Evolutionary conservation across 2,329 filamentous ascomycete genomes (phyloP).

Genomic region (Botrytis elliptica): DNA sequence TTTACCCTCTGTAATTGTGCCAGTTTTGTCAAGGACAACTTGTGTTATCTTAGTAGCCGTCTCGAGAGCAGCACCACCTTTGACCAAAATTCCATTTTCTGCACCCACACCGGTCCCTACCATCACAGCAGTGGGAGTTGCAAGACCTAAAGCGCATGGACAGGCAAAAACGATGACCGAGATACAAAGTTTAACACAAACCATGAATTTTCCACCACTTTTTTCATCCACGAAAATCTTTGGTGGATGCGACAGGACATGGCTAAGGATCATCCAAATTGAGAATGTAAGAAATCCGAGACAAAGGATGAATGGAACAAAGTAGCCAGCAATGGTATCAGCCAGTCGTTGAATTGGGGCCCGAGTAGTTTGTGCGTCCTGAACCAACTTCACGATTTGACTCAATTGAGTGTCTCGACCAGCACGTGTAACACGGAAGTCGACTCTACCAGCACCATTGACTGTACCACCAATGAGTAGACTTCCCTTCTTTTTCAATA

Average conservation of each 20-base stretch:
- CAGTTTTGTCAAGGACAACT: constrained; percentile 93
- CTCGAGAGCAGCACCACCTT: constrained; percentile 90
- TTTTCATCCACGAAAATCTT: constrained; percentile 77
- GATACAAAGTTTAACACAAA: constrained; percentile 95
- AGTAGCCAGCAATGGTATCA: constrained; percentile 88
- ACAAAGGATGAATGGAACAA: constrained; percentile 83
- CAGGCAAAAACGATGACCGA: constrained; percentile 98
- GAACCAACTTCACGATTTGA: constrained; percentile 97
- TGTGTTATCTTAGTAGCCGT: constrained; percentile 86
- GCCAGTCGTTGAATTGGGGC: constrained; percentile 94
- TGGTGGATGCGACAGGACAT: constrained; percentile 79
- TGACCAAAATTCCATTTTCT: constrained; percentile 95
- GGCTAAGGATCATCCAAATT: constrained; percentile 92
- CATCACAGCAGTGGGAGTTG: constrained; percentile 97
- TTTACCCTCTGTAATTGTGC: constrained; percentile 89
- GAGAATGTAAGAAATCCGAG: constrained; percentile 84
- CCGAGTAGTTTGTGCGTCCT: constrained; percentile 91
- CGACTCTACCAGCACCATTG: constrained; percentile 86
- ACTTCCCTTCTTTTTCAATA: constrained; percentile 80
- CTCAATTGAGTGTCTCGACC: constrained; percentile 95
- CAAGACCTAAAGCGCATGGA: constrained; percentile 92
- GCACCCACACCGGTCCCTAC: constrained; percentile 97
- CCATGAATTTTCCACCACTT: constrained; percentile 90
- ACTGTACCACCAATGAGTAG: constrained; percentile 89
- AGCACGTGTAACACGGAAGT: constrained; percentile 88